Percentiles rank a stretch among this genome's conserved stretches.
These are phyloP conservation scores for Plectosphaerella cucumerina DNA, from an alignment of 2,329 filamentous ascomycete genomes.

Conservation along the genomic window DNA sequence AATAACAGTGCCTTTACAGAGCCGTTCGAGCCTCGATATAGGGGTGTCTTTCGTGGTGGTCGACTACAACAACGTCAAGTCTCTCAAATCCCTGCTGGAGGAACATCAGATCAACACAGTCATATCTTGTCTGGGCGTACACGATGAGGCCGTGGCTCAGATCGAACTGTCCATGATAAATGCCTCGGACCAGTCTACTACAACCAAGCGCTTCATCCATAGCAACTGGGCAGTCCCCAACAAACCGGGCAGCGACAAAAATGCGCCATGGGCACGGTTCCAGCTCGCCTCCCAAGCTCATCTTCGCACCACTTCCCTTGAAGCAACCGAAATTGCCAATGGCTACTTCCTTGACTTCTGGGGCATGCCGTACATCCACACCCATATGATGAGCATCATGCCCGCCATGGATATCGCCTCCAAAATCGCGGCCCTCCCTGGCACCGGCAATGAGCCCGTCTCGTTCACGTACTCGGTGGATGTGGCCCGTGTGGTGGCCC, in stretches of 20 bases:
- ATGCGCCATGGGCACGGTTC: slow-evolving; percentile 10
- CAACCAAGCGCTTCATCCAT: slow-evolving; percentile 35
- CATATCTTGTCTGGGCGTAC: slow-evolving; percentile 34
- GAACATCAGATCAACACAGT: slow-evolving; percentile 32
- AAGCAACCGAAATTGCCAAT: slow-evolving; percentile 14
- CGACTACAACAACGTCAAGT: slow-evolving; percentile 3
- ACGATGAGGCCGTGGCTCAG: slow-evolving; percentile 18
- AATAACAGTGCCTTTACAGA: neutral
- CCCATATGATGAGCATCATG: slow-evolving; percentile 16
- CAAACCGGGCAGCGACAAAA: slow-evolving; percentile 9
- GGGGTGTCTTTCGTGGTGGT: neutral
- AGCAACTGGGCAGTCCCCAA: slow-evolving; percentile 33
- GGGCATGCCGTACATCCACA: slow-evolving; percentile 16
- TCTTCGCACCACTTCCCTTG: slow-evolving; percentile 1
- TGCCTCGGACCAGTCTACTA: slow-evolving; percentile 31
- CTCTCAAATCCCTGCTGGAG: neutral
- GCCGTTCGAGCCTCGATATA: neutral
- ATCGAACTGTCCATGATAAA: slow-evolving; percentile 37
- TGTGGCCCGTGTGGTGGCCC: slow-evolving; percentile 30
- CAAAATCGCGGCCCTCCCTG: slow-evolving; percentile 22
- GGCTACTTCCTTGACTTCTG: slow-evolving; percentile 22
- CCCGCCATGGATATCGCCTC: slow-evolving; percentile 2
- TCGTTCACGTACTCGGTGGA: slow-evolving; percentile 40
- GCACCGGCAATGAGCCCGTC: slow-evolving; percentile 31
- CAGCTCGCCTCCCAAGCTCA: neutral